phyloP scores from a whole-genome alignment of 495 filamentous ascomycete genomes.

The Penicillium alfredii region DNA sequence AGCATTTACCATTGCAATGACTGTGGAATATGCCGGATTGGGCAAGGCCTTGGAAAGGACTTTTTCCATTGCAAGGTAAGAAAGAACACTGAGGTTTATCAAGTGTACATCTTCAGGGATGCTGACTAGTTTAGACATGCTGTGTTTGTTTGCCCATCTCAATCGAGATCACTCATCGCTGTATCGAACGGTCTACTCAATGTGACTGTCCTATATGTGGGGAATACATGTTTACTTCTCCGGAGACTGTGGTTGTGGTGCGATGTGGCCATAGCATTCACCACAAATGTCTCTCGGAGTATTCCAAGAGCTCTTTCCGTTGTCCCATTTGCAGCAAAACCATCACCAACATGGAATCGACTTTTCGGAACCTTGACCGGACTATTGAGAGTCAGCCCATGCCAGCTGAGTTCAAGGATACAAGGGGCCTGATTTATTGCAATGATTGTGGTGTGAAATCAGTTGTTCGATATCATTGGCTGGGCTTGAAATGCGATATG shows the following conservation, averaged over 20 bases:
- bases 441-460: slow-evolving; percentile 91
- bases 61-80: slow-evolving; percentile 95
- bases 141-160: slow-evolving; percentile 85
- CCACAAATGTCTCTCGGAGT: slow-evolving; percentile 72
- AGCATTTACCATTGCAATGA: slow-evolving; percentile 95
- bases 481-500: slow-evolving; percentile 83
- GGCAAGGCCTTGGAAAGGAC: slow-evolving; percentile 89
- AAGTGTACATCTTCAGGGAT: neutral
- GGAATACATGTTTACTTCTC: slow-evolving; percentile 95
- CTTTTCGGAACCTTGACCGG: slow-evolving; percentile 83
- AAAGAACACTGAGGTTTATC: no score
- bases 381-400: slow-evolving; percentile 87
- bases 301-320: slow-evolving; percentile 81
- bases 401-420: slow-evolving; percentile 74
- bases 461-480: slow-evolving; percentile 84
- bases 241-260: slow-evolving; percentile 85
- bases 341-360: slow-evolving; percentile 92
- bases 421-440: slow-evolving; percentile 76
- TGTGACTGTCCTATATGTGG: slow-evolving; percentile 98
- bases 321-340: slow-evolving; percentile 94
- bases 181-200: slow-evolving; percentile 89
- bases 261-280: slow-evolving; percentile 96
- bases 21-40: slow-evolving; percentile 91
- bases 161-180: slow-evolving; percentile 76
- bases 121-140: slow-evolving; percentile 58